Evolutionary conservation across 257 asterid genomes (phyloP), one percentile per base, ranked within the genome.

Genomic region (Nicotiana tabacum): DNA sequence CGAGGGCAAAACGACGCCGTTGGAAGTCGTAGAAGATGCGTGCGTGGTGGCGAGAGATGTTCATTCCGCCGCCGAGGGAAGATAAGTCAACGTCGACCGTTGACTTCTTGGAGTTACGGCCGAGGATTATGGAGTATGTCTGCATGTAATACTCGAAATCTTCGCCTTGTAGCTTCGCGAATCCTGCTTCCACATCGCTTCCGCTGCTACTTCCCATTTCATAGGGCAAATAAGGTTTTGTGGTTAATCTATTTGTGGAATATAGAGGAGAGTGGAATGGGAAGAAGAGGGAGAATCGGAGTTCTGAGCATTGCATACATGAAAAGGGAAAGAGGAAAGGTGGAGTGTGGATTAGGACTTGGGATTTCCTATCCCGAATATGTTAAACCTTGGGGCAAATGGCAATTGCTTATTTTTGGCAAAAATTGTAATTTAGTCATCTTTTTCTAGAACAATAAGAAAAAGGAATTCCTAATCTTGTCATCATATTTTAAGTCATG

Each of bases 81-180:
- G 99, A 94, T 85, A 94, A 97, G 84, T 94, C 98, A 77, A 96
- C 98, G 79, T 96, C 98, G 43, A 96, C 99, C 1, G 99, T 85
- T 17, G 99, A 96, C 81, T 94, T 96, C 90, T 96, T 96, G 83
- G 99, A 96, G 89, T 92, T 94, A 43, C 99, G 97, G 80, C 99
- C 99, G 37, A 96, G 92, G 24, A 96, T 81, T 13, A 96, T 96
- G 88, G 99, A 96, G 90, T 96, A 96, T 56, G 97, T 96, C 84
- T 96, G 99, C 99, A 96, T 96, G 84, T 94, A 96, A 87, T 94
- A 96, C 91, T 96, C 99, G 87, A 96, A 96, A 82, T 96, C 99
- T 82, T 92, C 97, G 46, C 99, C 98, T 83, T 96, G 99, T n/a
- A 96, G 91, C 90, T 96, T 96, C 18, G 99, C 99, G 83, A 96